A percentile compares a stretch with the other conserved stretches of the same genome.
Evolutionary conservation across 768 basidiomycete species (phyloP).

Genomic region (Cubamyces lactineus): DNA sequence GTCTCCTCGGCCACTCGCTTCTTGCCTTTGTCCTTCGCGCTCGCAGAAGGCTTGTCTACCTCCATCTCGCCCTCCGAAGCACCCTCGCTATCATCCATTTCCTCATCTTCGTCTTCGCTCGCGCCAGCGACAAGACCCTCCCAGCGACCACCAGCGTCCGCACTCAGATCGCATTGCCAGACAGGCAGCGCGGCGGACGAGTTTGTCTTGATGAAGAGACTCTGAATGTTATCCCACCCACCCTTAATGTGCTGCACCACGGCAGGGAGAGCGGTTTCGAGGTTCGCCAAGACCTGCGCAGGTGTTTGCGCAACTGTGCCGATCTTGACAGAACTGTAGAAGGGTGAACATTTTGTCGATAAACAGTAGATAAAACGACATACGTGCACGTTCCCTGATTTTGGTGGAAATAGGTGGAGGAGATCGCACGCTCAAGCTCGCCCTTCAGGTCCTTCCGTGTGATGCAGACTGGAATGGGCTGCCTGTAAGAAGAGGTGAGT

Average conservation of each 20-base stretch:
- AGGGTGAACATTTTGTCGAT: not conserved
- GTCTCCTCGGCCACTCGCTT: slow-evolving; percentile 38
- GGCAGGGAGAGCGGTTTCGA: slow-evolving; percentile 76
- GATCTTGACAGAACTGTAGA: slow-evolving; percentile 78
- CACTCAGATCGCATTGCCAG: slow-evolving; percentile 81
- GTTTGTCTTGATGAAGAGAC: slow-evolving; percentile 87
- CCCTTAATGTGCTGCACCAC: slow-evolving; percentile 71
- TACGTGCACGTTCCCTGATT: slow-evolving; percentile 93
- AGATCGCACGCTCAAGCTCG: slow-evolving; percentile 90
- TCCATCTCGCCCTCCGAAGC: slow-evolving; percentile 30
- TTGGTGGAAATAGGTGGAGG: slow-evolving; percentile 95
- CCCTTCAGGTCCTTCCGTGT: slow-evolving; percentile 87
- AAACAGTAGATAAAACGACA: slow-evolving; percentile 37
- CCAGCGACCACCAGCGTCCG: slow-evolving; percentile 62
- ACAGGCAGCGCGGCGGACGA: slow-evolving; percentile 85
- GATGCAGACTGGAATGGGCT: slow-evolving; percentile 93
- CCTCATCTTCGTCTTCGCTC: slow-evolving; percentile 31
- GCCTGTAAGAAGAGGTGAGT: slow-evolving; percentile 49
- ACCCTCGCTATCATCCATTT: slow-evolving; percentile 30
- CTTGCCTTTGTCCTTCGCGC: slow-evolving; percentile 27
- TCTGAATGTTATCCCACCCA: slow-evolving; percentile 91
- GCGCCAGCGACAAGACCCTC: slow-evolving; percentile 44
- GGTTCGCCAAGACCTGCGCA: slow-evolving; percentile 76
- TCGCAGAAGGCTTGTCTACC: slow-evolving; percentile 22
- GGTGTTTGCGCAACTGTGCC: slow-evolving; percentile 73